Conservation (phyloP, 805 yeast genomes). For the Wickerhamomyces ciferrii region DNA sequence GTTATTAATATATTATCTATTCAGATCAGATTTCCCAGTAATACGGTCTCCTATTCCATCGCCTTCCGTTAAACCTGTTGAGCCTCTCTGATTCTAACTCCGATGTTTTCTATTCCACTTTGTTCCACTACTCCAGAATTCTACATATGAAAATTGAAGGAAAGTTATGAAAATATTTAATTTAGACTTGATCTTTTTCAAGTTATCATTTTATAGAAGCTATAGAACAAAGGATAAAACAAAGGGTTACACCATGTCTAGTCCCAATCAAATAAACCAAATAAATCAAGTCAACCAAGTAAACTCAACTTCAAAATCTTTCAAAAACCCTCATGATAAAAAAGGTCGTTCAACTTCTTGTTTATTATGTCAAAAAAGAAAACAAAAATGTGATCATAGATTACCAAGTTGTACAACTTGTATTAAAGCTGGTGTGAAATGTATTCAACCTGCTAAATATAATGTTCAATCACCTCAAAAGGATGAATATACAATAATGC, state of each 20-base stretch:
- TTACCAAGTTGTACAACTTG: constrained; percentile 63
- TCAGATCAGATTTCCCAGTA: too few relatives aligned
- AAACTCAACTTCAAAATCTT: not conserved
- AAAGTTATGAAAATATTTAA: too few relatives aligned
- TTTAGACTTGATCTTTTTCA: not conserved
- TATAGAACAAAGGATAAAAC: too few relatives aligned
- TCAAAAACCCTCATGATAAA: constrained; percentile 28
- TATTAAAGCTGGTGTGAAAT: constrained; percentile 54
- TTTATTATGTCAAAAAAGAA: constrained; percentile 48
- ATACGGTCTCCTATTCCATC: not conserved
- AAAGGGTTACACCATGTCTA: not conserved
- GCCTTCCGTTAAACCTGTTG: not conserved
- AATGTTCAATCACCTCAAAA: constrained; percentile 38
- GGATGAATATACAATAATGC: constrained; percentile 51
- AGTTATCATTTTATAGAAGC: too few relatives aligned
- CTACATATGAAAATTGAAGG: not conserved
- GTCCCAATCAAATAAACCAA: not conserved
- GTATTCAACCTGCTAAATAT: constrained; percentile 61
- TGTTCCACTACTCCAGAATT: not conserved
- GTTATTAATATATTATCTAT: too few relatives aligned
- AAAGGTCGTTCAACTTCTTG: constrained; percentile 56
- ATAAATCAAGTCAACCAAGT: too few relatives aligned
- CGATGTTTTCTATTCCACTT: not conserved
- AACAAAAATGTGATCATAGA: constrained; percentile 63
- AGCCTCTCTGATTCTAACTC: not conserved